Conservation (phyloP, 1,139 yeast genomes). For the Candida sp. region DNA sequence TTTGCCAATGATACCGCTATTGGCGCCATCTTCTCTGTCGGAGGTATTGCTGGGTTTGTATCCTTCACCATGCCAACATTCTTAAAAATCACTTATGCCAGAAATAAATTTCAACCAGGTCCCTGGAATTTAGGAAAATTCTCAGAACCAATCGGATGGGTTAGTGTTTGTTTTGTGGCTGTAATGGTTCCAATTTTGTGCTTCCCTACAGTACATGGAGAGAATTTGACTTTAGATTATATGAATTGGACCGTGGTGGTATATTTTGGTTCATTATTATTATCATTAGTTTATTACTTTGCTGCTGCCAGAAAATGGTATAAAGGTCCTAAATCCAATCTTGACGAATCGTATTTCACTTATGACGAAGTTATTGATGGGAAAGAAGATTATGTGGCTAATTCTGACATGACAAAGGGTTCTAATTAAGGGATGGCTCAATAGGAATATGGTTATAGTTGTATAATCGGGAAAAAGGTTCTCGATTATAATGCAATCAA, state of each 20-base stretch:
- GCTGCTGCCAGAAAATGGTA: constrained; percentile 64
- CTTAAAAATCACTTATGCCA: constrained; percentile 55
- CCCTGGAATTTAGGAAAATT: constrained; percentile 66
- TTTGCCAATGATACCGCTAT: constrained; percentile 70
- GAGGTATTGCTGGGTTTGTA: constrained; percentile 70
- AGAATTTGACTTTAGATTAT: constrained; percentile 37
- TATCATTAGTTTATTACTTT: constrained; percentile 50
- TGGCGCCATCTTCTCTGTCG: constrained; percentile 74
- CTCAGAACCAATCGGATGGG: constrained; percentile 45
- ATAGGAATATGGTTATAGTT: no score
- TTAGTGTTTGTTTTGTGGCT: constrained; percentile 41
- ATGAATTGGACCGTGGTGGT: constrained; percentile 78
- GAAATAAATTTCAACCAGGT: constrained; percentile 56
- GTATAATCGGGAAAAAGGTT: no score
- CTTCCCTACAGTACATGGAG: constrained; percentile 56
- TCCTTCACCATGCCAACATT: constrained; percentile 69
- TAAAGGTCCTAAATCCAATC: constrained; percentile 64
- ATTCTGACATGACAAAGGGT: not conserved
- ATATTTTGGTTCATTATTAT: constrained; percentile 60
- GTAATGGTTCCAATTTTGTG: constrained; percentile 67
- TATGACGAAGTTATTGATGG: constrained; percentile 13
- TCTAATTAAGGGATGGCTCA: no score
- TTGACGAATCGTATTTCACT: constrained; percentile 32
- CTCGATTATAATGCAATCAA: no score
- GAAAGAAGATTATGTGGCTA: constrained; percentile 1